These are phyloP conservation scores for Geotrichum cucujoidarum DNA, from an alignment of 1,139 yeast species.

Conservation along the genomic window DNA sequence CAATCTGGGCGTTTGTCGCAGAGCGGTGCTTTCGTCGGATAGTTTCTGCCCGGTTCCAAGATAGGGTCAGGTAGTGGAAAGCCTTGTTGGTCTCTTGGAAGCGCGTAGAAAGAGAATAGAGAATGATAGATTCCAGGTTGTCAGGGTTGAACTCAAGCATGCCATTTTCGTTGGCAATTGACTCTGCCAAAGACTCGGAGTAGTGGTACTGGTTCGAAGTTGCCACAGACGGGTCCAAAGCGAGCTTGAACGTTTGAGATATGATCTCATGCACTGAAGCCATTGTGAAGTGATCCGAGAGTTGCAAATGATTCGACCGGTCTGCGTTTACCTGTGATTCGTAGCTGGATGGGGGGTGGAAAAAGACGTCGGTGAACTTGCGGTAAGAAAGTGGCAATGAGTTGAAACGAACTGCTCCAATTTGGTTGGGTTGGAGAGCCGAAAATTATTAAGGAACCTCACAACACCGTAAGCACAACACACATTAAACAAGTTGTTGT, in stretches of 20 bases:
- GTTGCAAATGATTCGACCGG: too few relatives aligned
- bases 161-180: slow-evolving; percentile 20
- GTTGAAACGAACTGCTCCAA: too few relatives aligned
- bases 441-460: too few relatives aligned
- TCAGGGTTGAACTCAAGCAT: neutral
- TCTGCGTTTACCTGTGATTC: too few relatives aligned
- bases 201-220: slow-evolving; percentile 11
- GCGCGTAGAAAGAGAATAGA: neutral
- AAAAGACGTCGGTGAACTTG: too few relatives aligned
- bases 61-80: neutral
- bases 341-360: too few relatives aligned
- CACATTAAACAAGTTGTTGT: too few relatives aligned
- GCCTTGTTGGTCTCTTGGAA: neutral
- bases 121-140: neutral
- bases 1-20: neutral
- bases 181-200: slow-evolving; percentile 19
- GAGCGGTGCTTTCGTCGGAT: slow-evolving; percentile 1
- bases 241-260: slow-evolving; percentile 23
- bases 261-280: slow-evolving; percentile 19
- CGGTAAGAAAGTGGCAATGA: too few relatives aligned
- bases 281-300: too few relatives aligned
- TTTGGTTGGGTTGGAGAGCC: too few relatives aligned
- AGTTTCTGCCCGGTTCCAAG: slow-evolving; percentile 10
- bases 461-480: too few relatives aligned
- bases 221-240: slow-evolving; percentile 21